Evolutionary conservation across 257 asterid species (phyloP).

Genomic region (Osmanthus fragrans): DNA sequence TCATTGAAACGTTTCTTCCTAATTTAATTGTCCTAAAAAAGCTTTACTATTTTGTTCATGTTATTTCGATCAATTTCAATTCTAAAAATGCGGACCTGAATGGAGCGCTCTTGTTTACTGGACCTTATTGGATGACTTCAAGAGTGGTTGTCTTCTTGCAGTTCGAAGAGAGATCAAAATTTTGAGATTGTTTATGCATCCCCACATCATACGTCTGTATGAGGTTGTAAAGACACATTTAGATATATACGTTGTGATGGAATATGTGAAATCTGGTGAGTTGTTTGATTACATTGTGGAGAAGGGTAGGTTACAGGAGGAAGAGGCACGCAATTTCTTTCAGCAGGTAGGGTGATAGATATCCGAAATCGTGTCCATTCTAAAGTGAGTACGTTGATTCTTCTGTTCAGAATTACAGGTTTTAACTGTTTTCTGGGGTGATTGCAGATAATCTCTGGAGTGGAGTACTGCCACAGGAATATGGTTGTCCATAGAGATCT

Average conservation of each 20-base stretch:
- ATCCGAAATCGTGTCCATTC: slow-evolving; percentile 6
- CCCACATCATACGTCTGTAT: slow-evolving; percentile 91
- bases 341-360: slow-evolving; percentile 64
- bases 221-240: slow-evolving; percentile 90
- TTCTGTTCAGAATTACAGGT: background rate
- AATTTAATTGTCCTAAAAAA: background rate
- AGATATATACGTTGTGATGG: slow-evolving; percentile 94
- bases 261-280: slow-evolving; percentile 86
- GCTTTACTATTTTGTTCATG: slow-evolving; percentile 9
- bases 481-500: slow-evolving; percentile 96
- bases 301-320: slow-evolving; percentile 89
- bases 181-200: slow-evolving; percentile 86
- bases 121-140: slow-evolving; percentile 12
- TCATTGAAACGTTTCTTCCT: background rate
- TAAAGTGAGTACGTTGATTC: slow-evolving; percentile 2
- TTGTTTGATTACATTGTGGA: slow-evolving; percentile 92
- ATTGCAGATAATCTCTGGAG: slow-evolving; percentile 88
- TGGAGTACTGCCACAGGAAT: slow-evolving; percentile 93
- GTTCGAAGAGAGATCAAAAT: slow-evolving; percentile 91
- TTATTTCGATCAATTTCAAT: slow-evolving; percentile 9
- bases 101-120: slow-evolving; percentile 1
- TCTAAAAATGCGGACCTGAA: slow-evolving; percentile 8
- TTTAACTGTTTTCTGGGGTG: slow-evolving; percentile 28
- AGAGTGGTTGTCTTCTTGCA: slow-evolving; percentile 42
- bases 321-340: slow-evolving; percentile 81